phyloP scores from a whole-genome alignment of 1,139 yeast species.

The Suzukiozyma palmioleophila region DNA sequence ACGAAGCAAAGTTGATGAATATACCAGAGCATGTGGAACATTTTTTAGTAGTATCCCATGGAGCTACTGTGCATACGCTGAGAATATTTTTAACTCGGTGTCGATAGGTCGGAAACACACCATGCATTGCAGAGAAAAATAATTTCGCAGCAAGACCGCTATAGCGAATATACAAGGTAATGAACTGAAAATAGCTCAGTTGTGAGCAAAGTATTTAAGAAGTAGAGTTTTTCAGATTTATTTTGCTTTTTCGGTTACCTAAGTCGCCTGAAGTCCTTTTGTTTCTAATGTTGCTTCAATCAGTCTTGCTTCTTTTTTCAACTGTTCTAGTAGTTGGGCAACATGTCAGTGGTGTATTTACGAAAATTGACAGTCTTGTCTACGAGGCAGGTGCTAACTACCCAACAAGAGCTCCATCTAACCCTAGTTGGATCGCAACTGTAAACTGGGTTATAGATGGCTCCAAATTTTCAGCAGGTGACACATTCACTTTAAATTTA shows the following conservation, averaged over 20 bases:
- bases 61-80: too few species aligned
- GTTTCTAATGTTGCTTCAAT: background rate
- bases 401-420: constrained; percentile 9
- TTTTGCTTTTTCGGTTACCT: background rate
- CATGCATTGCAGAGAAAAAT: too few species aligned
- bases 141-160: too few species aligned
- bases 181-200: too few species aligned
- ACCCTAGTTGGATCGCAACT: constrained; percentile 22
- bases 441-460: constrained; percentile 23
- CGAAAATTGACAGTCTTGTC: constrained; percentile 7
- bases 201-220: background rate
- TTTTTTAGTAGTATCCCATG: too few species aligned
- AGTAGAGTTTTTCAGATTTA: background rate
- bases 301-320: background rate
- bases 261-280: background rate
- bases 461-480: constrained; percentile 20
- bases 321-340: background rate
- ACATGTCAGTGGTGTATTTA: constrained; percentile 7
- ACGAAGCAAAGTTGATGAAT: too few species aligned
- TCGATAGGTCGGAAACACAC: too few species aligned
- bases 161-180: too few species aligned
- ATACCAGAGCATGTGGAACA: too few species aligned
- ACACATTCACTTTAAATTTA: constrained; percentile 26
- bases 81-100: too few species aligned
- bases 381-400: constrained; percentile 6